phyloP scores from a whole-genome alignment of 208 protist species.

The Wallacemonas sp. region DNA sequence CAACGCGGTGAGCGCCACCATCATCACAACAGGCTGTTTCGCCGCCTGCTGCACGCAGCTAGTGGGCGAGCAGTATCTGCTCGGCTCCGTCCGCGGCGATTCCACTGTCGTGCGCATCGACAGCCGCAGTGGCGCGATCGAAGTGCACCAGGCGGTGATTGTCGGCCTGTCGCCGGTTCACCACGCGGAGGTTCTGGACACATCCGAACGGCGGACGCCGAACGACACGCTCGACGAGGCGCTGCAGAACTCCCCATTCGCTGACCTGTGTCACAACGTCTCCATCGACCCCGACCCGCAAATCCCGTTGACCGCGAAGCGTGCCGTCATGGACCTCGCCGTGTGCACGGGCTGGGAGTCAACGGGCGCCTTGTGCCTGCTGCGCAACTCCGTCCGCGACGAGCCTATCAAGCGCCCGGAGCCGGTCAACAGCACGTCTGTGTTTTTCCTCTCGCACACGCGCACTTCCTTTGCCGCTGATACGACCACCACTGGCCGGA shows the following conservation, averaged over 20 bases:
- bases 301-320: conserved; percentile 28
- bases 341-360: conserved; percentile 55
- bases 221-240: conserved; percentile 28
- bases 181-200: conserved; percentile 64
- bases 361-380: conserved; percentile 52
- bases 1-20: conserved; percentile 29
- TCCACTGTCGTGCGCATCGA: conserved; percentile 45
- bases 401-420: conserved; percentile 49
- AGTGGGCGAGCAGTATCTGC: conserved; percentile 34
- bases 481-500: conserved; percentile 12
- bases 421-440: conserved; percentile 73
- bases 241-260: conserved; percentile 70
- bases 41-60: conserved; percentile 21
- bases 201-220: not conserved
- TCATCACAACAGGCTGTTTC: conserved; percentile 68
- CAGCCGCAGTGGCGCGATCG: conserved; percentile 19
- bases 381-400: conserved; percentile 71
- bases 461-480: conserved; percentile 13
- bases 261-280: conserved; percentile 59
- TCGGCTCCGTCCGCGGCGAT: conserved; percentile 60
- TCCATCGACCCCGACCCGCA: conserved; percentile 56
- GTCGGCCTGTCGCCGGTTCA: conserved; percentile 48
- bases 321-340: conserved; percentile 63
- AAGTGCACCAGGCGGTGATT: conserved; percentile 46
- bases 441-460: conserved; percentile 53